Evolutionary conservation across 345 rosid genomes (phyloP), one percentile per base, ranked within the genome.

Genomic region (Linum trigynum): DNA sequence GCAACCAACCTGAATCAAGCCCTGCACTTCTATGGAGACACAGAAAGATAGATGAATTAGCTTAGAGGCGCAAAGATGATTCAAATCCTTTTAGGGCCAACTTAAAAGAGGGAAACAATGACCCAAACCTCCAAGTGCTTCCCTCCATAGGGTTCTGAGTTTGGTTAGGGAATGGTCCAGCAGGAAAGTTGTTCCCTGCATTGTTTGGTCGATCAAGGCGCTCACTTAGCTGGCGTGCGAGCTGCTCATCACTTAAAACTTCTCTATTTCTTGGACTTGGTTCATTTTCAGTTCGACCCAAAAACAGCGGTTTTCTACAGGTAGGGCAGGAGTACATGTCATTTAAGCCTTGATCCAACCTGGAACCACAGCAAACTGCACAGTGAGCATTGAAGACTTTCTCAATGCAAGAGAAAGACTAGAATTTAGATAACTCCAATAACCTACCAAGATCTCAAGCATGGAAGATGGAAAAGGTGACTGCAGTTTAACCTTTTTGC

Each of bases 301-400:
- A 81, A 79, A 94, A 84, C 76, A 94, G 95, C 23, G 99, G 99
- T 84, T 94, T 94, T 65, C 99, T 85, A 82, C 99, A 94, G 40
- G 96, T 90, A 63, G 99, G 99, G 65, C 99, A 94, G 14, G 97
- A 90, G 69, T 90, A 90, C 70, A 72, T 85, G 48, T 90, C 99
- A 74, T 80, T 94, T 65, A 87, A 84, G 76, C 99, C 95, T 82
- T 94, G 99, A 82, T 94, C 99, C 86, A 94, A 75, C 99, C 99
- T 94, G 84, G 73, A 78, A 85, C 67, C 14, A 9, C 14, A 1
- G 11, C 15, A 6, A 15, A 48, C 15, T 48, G 14, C 53, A 23
- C 32, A 48, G 53, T 48, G 14, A 48, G 53, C 0, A 48, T 1
- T 48, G 14, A 48, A 48, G 9, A 2, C 65, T 38, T 17, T 4